A percentile compares a stretch with the other conserved stretches of the same genome.
phyloP scores from a whole-genome alignment of 768 basidiomycete genomes.

The Tricholoma hemisulphureum region DNA sequence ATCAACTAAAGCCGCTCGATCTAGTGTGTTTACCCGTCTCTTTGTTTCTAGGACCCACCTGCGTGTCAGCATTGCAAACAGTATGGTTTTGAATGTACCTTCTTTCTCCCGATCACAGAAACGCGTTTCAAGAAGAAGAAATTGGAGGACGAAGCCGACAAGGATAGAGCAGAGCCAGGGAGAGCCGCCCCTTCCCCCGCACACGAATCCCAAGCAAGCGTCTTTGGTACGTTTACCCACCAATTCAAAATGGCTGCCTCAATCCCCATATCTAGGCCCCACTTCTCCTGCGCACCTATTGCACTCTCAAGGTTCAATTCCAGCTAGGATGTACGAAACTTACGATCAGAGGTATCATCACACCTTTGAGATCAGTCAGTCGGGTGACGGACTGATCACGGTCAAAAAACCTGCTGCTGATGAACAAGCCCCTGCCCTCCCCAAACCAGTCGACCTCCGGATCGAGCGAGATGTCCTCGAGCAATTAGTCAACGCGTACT shows the following conservation, averaged over 20 bases:
- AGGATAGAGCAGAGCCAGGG: conserved; percentile 35
- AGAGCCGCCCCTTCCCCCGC: conserved; percentile 41
- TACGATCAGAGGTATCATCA: conserved; percentile 90
- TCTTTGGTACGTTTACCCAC: conserved; percentile 50
- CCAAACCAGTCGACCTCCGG: conserved; percentile 67
- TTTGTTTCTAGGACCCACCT: conserved; percentile 55
- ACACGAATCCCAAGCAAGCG: conserved; percentile 46
- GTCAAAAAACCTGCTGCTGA: conserved; percentile 63
- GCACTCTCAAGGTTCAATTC: conserved; percentile 86
- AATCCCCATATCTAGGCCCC: conserved; percentile 62
- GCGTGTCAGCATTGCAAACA: conserved; percentile 94
- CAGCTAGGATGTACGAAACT: conserved; percentile 79
- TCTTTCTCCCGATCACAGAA: conserved; percentile 97
- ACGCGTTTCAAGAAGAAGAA: conserved; percentile 99
- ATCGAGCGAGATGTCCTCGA: conserved; percentile 79
- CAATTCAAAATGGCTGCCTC: conserved; percentile 1
- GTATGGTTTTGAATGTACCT: conserved; percentile 91
- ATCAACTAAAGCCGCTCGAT: not conserved
- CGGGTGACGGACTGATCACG: conserved; percentile 85
- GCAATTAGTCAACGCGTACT: conserved; percentile 87
- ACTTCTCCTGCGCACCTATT: conserved; percentile 84
- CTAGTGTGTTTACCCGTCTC: not conserved
- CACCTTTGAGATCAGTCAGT: conserved; percentile 79
- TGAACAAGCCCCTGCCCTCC: conserved; percentile 52
- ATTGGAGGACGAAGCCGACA: conserved; percentile 62